Conservation (phyloP, 1,139 yeast species). For the Candida glucosophila region DNA sequence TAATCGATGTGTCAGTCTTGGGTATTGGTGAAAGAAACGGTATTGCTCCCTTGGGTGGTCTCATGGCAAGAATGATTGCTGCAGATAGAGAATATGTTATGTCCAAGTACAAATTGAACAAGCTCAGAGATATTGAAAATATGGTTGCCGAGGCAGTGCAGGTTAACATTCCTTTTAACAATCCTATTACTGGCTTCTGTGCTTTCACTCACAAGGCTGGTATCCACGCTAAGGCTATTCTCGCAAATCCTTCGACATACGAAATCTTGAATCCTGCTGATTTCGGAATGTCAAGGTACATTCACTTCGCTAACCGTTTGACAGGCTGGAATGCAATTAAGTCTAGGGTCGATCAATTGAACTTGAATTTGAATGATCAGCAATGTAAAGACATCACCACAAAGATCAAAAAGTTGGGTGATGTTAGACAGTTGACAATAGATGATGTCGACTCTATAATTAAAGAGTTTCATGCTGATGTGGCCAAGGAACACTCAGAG, state of each 20-base stretch:
- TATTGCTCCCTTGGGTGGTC: conserved; percentile 53
- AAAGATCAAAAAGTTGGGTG: conserved; percentile 49
- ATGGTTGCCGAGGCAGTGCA: conserved; percentile 51
- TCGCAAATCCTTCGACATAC: conserved; percentile 53
- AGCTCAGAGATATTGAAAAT: conserved; percentile 48
- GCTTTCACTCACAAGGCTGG: conserved; percentile 59
- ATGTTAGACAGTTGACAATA: conserved; percentile 40
- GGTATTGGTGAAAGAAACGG: conserved; percentile 84
- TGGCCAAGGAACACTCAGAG: conserved; percentile 27
- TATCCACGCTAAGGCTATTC: conserved; percentile 52
- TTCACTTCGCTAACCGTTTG: conserved; percentile 51
- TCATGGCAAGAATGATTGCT: conserved; percentile 56
- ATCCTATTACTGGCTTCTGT: conserved; percentile 56
- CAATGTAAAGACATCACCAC: conserved; percentile 49
- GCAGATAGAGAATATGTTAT: conserved; percentile 51
- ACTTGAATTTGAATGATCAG: conserved; percentile 42
- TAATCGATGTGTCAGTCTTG: conserved; percentile 90
- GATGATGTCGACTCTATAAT: conserved; percentile 43
- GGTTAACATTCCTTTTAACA: conserved; percentile 51
- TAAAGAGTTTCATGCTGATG: conserved; percentile 34
- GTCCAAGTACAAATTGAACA: conserved; percentile 46
- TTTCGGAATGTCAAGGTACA: conserved; percentile 49
- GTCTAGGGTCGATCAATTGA: conserved; percentile 40
- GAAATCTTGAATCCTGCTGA: conserved; percentile 51
- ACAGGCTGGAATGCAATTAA: conserved; percentile 50